A percentile compares a stretch with the other conserved stretches of the same genome.
phyloP scores from a whole-genome alignment of 768 basidiomycete species.

The Cystofilobasidium bisporidii region DNA sequence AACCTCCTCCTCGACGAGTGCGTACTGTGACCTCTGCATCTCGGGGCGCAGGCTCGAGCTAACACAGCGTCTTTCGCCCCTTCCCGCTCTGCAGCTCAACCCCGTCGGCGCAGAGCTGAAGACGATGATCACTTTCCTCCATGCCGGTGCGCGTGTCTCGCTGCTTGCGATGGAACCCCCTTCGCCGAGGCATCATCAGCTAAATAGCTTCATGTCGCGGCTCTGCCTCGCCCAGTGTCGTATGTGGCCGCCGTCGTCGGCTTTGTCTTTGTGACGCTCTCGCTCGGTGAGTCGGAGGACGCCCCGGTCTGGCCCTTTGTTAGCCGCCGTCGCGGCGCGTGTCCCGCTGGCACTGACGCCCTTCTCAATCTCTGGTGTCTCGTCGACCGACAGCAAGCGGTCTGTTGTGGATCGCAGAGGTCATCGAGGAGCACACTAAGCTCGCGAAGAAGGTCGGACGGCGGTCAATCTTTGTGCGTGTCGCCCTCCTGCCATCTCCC shows the following conservation, averaged over 20 bases:
- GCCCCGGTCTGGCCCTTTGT: not conserved
- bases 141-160: slow-evolving; percentile 8
- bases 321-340: too few relatives aligned
- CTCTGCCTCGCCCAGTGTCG: slow-evolving; percentile 28
- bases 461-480: slow-evolving; percentile 73
- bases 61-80: not conserved
- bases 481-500: too few relatives aligned
- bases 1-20: too few relatives aligned
- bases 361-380: too few relatives aligned
- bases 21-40: too few relatives aligned
- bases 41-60: too few relatives aligned
- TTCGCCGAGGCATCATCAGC: not conserved
- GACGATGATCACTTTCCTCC: slow-evolving; percentile 24
- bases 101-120: too few relatives aligned
- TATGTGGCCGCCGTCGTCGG: slow-evolving; percentile 67
- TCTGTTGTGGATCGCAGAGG: slow-evolving; percentile 80
- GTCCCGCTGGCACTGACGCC: too few relatives aligned
- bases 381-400: slow-evolving; percentile 92
- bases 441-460: slow-evolving; percentile 73
- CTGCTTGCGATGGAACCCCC: too few relatives aligned
- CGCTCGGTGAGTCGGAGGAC: slow-evolving; percentile 52
- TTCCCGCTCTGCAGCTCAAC: not conserved
- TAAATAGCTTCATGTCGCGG: too few relatives aligned
- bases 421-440: slow-evolving; percentile 87
- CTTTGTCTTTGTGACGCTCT: slow-evolving; percentile 83